phyloP scores from a whole-genome alignment of 2,329 filamentous ascomycete species.

The Epichloe sylvatica region DNA sequence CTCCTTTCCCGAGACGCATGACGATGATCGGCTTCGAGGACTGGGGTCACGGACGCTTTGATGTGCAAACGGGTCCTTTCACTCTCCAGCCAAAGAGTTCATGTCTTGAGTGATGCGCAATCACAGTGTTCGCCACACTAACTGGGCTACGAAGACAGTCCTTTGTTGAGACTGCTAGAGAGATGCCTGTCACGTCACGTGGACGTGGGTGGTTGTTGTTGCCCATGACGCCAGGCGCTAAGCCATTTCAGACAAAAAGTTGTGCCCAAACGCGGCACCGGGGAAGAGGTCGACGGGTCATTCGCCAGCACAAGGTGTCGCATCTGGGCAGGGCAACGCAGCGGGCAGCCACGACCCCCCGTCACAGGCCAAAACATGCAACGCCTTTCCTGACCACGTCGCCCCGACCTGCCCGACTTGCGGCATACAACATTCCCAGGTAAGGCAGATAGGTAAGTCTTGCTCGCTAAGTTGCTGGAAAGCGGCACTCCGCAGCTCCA shows the following conservation, averaged over 20 bases:
- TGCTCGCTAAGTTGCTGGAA: conserved; percentile 4
- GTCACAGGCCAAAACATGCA: conserved; percentile 17
- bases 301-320: neutral
- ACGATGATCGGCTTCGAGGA: no score
- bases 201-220: neutral
- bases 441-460: conserved; percentile 10
- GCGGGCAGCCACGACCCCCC: conserved; percentile 2
- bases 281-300: neutral
- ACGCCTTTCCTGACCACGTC: conserved; percentile 4
- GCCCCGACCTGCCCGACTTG: neutral
- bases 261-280: neutral
- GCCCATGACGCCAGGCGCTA: conserved; percentile 8
- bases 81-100: neutral
- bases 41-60: no score
- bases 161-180: neutral
- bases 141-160: neutral
- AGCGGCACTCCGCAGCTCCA: conserved; percentile 2
- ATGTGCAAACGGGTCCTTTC: no score
- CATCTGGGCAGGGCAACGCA: conserved; percentile 5
- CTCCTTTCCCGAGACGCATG: no score
- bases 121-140: neutral
- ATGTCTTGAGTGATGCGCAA: neutral
- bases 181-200: neutral
- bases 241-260: conserved; percentile 9
- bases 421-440: conserved; percentile 5